A percentile compares a stretch with the other conserved stretches of the same genome.
phyloP scores from a whole-genome alignment of 805 yeast species.

The Candida sanyiensis region DNA sequence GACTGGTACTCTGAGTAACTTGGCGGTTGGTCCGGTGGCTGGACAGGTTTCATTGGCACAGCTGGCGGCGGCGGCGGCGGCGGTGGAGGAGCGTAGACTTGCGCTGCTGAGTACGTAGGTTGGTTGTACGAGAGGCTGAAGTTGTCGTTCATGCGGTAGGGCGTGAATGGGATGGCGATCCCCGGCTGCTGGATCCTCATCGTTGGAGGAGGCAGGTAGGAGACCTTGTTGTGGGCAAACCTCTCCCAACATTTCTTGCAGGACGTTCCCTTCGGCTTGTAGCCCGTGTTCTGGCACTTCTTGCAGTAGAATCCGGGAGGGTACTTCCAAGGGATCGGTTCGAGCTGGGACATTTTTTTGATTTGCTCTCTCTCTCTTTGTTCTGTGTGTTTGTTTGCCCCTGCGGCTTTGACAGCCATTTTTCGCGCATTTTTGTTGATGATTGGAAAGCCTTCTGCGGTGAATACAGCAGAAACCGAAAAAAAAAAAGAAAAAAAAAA shows the following conservation, averaged over 20 bases:
- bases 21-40: conserved; percentile 11
- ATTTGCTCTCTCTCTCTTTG: background rate
- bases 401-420: too few species aligned
- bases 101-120: background rate
- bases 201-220: background rate
- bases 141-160: conserved; percentile 12
- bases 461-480: too few species aligned
- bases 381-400: background rate
- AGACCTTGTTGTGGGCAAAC: conserved; percentile 36
- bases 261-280: conserved; percentile 48
- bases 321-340: conserved; percentile 50
- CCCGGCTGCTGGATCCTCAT: conserved; percentile 7
- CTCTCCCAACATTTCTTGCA: conserved; percentile 68
- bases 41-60: too few species aligned
- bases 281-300: conserved; percentile 74
- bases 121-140: conserved; percentile 7
- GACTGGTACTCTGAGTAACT: conserved; percentile 7
- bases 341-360: background rate
- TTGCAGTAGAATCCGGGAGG: conserved; percentile 57
- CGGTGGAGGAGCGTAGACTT: conserved; percentile 4
- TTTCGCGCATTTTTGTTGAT: too few species aligned
- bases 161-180: conserved; percentile 19
- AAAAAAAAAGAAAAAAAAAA: too few species aligned
- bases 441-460: too few species aligned
- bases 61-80: conserved; percentile 3